Conservation (phyloP, 2,329 filamentous ascomycete genomes). For the Cladobotryum mycophilum region DNA sequence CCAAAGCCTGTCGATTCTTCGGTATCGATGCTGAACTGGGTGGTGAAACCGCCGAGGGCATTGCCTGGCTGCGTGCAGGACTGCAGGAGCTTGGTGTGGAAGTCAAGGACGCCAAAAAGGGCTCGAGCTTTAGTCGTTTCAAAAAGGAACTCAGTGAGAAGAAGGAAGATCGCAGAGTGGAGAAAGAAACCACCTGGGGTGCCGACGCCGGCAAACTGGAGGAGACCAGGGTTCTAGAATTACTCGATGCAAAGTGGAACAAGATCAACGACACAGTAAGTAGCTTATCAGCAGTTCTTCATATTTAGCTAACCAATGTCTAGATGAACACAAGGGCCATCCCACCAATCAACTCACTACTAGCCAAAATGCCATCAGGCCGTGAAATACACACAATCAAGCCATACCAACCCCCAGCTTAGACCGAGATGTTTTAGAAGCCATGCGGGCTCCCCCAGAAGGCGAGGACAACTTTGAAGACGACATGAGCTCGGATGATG, state of each 20-base stretch:
- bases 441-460: constrained; percentile 42
- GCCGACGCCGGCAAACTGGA: constrained; percentile 78
- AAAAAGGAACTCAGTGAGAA: constrained; percentile 72
- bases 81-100: constrained; percentile 67
- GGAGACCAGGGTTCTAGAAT: constrained; percentile 77
- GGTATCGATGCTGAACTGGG: constrained; percentile 81
- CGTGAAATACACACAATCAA: constrained; percentile 75
- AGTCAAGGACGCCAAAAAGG: constrained; percentile 43
- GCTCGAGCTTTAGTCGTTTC: constrained; percentile 54
- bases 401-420: constrained; percentile 58
- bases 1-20: constrained; percentile 83
- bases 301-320: constrained; percentile 9
- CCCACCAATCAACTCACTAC: constrained; percentile 62
- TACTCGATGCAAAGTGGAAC: constrained; percentile 82
- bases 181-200: constrained; percentile 69
- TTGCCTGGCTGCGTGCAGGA: constrained; percentile 80
- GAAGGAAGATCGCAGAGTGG: constrained; percentile 71
- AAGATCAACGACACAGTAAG: constrained; percentile 88
- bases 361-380: constrained; percentile 78
- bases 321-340: constrained; percentile 76
- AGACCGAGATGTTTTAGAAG: constrained; percentile 57
- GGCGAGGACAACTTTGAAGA: constrained; percentile 27
- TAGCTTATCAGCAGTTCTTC: not conserved
- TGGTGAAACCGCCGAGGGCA: constrained; percentile 73
- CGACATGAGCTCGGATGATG: constrained; percentile 34